These are phyloP conservation scores for Ailanthus altissimus DNA, from an alignment of 345 rosid genomes.

Conservation along the genomic window DNA sequence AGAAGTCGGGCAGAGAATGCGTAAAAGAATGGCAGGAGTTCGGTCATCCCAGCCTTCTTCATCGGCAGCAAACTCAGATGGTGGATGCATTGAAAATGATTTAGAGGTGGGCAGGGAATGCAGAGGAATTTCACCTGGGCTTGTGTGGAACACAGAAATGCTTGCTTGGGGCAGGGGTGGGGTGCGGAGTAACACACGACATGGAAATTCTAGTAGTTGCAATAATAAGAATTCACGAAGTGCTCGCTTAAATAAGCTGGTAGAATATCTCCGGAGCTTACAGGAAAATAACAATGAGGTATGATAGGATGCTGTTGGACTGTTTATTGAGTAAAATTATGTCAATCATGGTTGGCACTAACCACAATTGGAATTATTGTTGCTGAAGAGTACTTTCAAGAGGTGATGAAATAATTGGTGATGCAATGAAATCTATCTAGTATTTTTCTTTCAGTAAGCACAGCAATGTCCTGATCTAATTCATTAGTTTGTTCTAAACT, in stretches of 20 bases:
- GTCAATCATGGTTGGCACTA: slow-evolving; percentile 22
- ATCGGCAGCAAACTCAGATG: slow-evolving; percentile 55
- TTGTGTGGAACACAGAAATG: slow-evolving; percentile 66
- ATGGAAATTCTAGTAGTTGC: slow-evolving; percentile 59
- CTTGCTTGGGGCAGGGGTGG: slow-evolving; percentile 98
- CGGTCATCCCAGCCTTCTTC: slow-evolving; percentile 59
- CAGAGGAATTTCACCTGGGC: slow-evolving; percentile 74
- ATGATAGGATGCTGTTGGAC: slow-evolving; percentile 25
- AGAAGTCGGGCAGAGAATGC: slow-evolving; percentile 51
- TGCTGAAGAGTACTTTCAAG: slow-evolving; percentile 11
- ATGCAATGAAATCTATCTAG: slow-evolving; percentile 1
- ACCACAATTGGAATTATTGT: not conserved
- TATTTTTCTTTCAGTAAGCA: slow-evolving; percentile 3
- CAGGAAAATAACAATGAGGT: slow-evolving; percentile 70
- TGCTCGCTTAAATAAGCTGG: slow-evolving; percentile 70
- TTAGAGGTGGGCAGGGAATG: slow-evolving; percentile 53
- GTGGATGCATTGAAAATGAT: slow-evolving; percentile 51
- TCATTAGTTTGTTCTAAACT: not conserved
- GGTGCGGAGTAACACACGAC: slow-evolving; percentile 78
- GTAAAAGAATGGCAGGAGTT: slow-evolving; percentile 47
- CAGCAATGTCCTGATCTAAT: slow-evolving; percentile 10
- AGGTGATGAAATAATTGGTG: slow-evolving; percentile 3
- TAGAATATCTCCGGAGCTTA: slow-evolving; percentile 64
- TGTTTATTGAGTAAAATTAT: slow-evolving; percentile 12
- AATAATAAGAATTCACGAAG: slow-evolving; percentile 53